These are phyloP conservation scores for Raddia guianensis DNA, from an alignment of 176 grass and related monocot genomes.

Conservation along the genomic window DNA sequence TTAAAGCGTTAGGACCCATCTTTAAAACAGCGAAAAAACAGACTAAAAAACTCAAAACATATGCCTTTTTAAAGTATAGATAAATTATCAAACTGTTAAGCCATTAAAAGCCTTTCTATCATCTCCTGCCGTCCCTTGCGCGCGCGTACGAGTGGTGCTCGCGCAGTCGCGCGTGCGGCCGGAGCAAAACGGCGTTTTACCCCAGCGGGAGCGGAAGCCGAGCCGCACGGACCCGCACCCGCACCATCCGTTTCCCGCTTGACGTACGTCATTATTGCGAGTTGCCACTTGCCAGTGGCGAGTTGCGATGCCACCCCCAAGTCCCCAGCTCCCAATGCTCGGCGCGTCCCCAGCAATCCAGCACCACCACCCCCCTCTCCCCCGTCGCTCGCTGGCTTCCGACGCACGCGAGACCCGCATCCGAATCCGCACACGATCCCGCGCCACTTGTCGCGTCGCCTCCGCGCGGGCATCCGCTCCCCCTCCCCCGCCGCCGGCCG, in stretches of 20 bases:
- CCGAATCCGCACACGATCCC: constrained; percentile 47
- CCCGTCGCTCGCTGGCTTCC: constrained; percentile 31
- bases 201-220: too few species aligned
- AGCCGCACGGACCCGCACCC: background rate
- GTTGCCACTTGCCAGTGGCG: background rate
- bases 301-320: too few species aligned
- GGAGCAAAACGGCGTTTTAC: too few species aligned
- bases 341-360: background rate
- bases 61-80: too few species aligned
- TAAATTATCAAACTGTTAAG: too few species aligned
- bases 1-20: too few species aligned
- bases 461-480: background rate
- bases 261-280: background rate
- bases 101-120: too few species aligned
- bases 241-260: constrained; percentile 12
- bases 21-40: too few species aligned
- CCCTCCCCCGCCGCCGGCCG: background rate
- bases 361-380: background rate
- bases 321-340: background rate
- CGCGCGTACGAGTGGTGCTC: too few species aligned
- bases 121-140: too few species aligned
- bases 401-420: constrained; percentile 46
- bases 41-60: too few species aligned
- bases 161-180: too few species aligned
- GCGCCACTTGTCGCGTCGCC: constrained; percentile 33